Conservation (phyloP, 345 rosid species). For the Microthlaspi erraticum region DNA sequence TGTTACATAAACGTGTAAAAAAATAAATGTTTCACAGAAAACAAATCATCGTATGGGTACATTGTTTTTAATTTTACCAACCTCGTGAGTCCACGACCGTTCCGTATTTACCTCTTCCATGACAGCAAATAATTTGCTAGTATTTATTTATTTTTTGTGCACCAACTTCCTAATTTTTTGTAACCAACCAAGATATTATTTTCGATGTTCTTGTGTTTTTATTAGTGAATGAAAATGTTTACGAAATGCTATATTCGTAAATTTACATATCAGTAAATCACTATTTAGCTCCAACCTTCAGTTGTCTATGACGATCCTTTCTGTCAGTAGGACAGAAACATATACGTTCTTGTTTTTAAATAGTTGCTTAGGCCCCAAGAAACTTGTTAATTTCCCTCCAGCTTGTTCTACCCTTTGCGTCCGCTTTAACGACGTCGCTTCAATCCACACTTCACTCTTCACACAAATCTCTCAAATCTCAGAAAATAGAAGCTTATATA, state of each 20-base stretch:
- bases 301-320: too few relatives aligned
- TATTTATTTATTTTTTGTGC: neutral
- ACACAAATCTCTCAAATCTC: neutral
- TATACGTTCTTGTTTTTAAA: neutral
- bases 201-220: constrained; percentile 10
- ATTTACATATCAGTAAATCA: too few relatives aligned
- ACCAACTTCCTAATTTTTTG: constrained; percentile 20
- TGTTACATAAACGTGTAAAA: constrained; percentile 37
- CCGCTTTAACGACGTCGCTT: neutral
- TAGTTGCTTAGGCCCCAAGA: constrained; percentile 21
- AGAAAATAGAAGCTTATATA: neutral
- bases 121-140: constrained; percentile 13
- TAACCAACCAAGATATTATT: constrained; percentile 23
- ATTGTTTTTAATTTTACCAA: constrained; percentile 42
- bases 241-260: neutral
- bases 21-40: constrained; percentile 32
- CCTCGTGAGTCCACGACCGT: constrained; percentile 65
- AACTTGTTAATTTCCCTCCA: neutral
- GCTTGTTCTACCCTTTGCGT: neutral
- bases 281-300: too few relatives aligned
- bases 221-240: constrained; percentile 2
- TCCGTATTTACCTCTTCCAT: constrained; percentile 33
- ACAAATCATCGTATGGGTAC: neutral
- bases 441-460: neutral
- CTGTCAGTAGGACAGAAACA: neutral